Percentiles rank a stretch among this genome's conserved stretches.
phyloP scores from a whole-genome alignment of 192 early-diverging fungal genomes.

The Thamnidium elegans region DNA sequence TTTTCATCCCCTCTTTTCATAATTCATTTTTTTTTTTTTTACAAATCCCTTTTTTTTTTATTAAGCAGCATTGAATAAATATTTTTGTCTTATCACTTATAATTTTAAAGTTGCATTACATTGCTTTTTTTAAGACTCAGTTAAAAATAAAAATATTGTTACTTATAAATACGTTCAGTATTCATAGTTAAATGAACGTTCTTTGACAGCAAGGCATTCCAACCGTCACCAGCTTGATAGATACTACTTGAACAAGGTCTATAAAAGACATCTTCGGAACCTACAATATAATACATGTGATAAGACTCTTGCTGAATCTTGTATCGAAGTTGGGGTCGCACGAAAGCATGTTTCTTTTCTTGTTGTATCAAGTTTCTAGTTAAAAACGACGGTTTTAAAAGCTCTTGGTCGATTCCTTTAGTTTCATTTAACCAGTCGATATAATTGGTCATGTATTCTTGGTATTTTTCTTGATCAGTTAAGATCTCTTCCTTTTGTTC shows the following conservation, averaged over 20 bases:
- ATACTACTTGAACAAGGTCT: background rate
- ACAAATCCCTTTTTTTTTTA: no score
- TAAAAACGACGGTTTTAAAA: slow-evolving; percentile 20
- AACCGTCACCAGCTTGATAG: no score
- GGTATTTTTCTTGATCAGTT: slow-evolving; percentile 21
- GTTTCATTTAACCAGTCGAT: slow-evolving; percentile 32
- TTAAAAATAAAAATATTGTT: no score
- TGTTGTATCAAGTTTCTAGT: slow-evolving; percentile 16
- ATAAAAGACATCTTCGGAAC: slow-evolving; percentile 24
- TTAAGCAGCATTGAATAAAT: no score
- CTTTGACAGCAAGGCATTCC: no score
- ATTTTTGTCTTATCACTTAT: no score
- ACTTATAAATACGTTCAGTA: no score
- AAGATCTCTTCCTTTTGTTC: slow-evolving; percentile 6
- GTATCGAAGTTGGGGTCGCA: slow-evolving; percentile 80
- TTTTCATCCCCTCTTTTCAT: background rate
- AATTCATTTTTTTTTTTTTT: no score
- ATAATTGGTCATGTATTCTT: slow-evolving; percentile 33
- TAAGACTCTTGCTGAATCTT: slow-evolving; percentile 98
- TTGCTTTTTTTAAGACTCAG: no score
- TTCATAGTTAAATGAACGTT: no score
- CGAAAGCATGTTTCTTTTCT: slow-evolving; percentile 49
- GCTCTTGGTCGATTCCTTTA: slow-evolving; percentile 14
- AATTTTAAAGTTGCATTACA: no score
- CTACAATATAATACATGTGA: slow-evolving; percentile 72